A percentile compares a stretch with the other conserved stretches of the same genome.
phyloP scores from a whole-genome alignment of 176 grass and related monocot species.

The Lolium multiflorum region DNA sequence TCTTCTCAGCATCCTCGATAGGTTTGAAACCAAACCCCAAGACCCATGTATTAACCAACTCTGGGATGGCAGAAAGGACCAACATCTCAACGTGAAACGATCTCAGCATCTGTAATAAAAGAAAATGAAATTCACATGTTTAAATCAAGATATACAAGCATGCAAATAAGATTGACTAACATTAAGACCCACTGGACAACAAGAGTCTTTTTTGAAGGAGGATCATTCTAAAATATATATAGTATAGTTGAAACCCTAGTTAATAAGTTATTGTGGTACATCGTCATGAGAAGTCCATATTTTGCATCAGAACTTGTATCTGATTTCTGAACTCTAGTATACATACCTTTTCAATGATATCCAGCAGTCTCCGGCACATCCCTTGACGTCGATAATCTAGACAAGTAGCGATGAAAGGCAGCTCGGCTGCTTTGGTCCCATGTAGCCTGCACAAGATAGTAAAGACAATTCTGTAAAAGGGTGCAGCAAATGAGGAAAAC shows the following conservation, averaged over 20 bases:
- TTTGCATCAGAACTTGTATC: conserved; percentile 33
- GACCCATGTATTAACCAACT: conserved; percentile 91
- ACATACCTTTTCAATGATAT: conserved; percentile 86
- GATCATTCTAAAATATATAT: conserved; percentile 18
- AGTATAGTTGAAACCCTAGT: background rate
- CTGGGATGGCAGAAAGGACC: conserved; percentile 91
- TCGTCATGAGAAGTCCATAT: conserved; percentile 25
- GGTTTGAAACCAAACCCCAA: conserved; percentile 94
- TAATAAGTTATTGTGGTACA: conserved; percentile 6
- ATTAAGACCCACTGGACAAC: background rate
- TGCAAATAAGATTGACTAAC: conserved; percentile 28
- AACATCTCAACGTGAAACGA: conserved; percentile 86
- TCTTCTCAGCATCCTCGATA: conserved; percentile 75
- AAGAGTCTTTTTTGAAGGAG: conserved; percentile 34
- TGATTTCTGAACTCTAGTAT: conserved; percentile 15
- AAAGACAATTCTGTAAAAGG: conserved; percentile 14
- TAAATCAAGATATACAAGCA: conserved; percentile 38
- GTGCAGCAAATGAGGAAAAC: background rate
- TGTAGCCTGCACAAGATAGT: conserved; percentile 64
- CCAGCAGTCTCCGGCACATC: conserved; percentile 77
- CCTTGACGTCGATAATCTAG: conserved; percentile 81
- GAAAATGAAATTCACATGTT: conserved; percentile 38
- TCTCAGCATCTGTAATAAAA: conserved; percentile 71
- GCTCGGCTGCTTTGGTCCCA: conserved; percentile 84
- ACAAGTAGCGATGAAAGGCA: conserved; percentile 89